A percentile compares a stretch with the other conserved stretches of the same genome.
Evolutionary conservation across 2,329 filamentous ascomycete genomes (phyloP).

Genomic region (Drechslera avenae): DNA sequence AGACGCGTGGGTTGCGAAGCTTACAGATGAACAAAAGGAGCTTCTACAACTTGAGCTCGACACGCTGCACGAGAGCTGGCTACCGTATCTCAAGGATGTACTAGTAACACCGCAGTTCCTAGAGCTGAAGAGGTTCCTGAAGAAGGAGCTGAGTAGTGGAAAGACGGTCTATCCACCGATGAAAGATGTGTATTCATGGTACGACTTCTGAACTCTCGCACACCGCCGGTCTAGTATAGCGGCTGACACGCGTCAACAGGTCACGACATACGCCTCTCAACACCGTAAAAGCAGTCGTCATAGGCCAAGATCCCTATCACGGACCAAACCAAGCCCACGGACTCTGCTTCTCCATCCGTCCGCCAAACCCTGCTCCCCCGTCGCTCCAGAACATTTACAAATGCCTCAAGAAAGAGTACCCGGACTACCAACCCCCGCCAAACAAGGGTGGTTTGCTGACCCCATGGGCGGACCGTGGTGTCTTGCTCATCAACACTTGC

Average conservation of each 20-base stretch:
- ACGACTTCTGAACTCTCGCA: constrained; percentile 34
- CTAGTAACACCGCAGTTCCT: constrained; percentile 80
- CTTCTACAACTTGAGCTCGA: constrained; percentile 89
- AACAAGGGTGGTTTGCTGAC: constrained; percentile 82
- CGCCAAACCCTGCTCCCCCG: constrained; percentile 85
- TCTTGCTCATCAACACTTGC: constrained; percentile 92
- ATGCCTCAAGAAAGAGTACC: constrained; percentile 86
- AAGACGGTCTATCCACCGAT: constrained; percentile 86
- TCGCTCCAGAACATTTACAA: constrained; percentile 95
- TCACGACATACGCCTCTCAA: constrained; percentile 89
- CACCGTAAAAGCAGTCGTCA: constrained; percentile 87
- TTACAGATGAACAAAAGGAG: constrained; percentile 80
- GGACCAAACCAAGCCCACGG: constrained; percentile 95
- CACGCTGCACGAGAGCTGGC: constrained; percentile 89
- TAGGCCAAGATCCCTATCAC: constrained; percentile 98
- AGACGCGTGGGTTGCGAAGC: constrained; percentile 79
- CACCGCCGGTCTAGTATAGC: too few species aligned
- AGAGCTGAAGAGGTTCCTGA: constrained; percentile 84
- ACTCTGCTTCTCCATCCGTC: constrained; percentile 90
- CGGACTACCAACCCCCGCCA: constrained; percentile 73
- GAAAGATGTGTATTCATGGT: constrained; percentile 95
- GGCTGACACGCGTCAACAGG: constrained; percentile 59
- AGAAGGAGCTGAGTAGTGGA: constrained; percentile 72
- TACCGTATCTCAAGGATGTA: constrained; percentile 86
- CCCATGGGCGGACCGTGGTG: constrained; percentile 91